A percentile compares a stretch with the other conserved stretches of the same genome.
phyloP scores from a whole-genome alignment of 768 basidiomycete species.

The Calocybe indica region DNA sequence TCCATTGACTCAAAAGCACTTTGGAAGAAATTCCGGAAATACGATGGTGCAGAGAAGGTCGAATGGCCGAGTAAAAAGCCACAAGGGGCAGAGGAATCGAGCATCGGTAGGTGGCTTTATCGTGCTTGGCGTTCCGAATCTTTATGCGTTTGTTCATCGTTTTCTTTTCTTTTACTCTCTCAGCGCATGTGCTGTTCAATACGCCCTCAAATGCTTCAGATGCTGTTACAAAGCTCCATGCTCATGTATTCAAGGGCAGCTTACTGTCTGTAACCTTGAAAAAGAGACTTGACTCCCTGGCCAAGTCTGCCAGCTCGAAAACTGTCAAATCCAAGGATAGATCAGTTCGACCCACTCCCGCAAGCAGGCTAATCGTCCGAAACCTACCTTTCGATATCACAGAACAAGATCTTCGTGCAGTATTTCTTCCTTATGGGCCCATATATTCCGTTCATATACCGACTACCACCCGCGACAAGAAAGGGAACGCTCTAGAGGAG shows the following conservation, averaged over 20 bases:
- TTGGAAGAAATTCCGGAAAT: conserved; percentile 87
- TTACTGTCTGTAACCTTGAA: conserved; percentile 85
- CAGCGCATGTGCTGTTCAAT: conserved; percentile 71
- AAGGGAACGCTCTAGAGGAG: conserved; percentile 22
- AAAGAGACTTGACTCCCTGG: conserved; percentile 70
- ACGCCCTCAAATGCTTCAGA: conserved; percentile 62
- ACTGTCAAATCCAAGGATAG: conserved; percentile 21
- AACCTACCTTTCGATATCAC: conserved; percentile 84
- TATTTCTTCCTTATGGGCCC: conserved; percentile 85
- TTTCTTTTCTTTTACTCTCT: not conserved
- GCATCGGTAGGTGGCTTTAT: conserved; percentile 35
- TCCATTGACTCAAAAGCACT: conserved; percentile 57
- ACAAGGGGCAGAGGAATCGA: conserved; percentile 37
- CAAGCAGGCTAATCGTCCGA: conserved; percentile 82
- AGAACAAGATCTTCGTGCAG: conserved; percentile 76
- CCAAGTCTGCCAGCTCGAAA: conserved; percentile 33
- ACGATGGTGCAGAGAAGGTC: conserved; percentile 67
- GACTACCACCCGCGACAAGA: conserved; percentile 24
- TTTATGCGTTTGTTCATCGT: not conserved
- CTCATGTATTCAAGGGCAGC: conserved; percentile 86
- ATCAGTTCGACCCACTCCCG: conserved; percentile 53
- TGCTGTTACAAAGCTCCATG: conserved; percentile 78
- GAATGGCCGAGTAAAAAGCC: conserved; percentile 59
- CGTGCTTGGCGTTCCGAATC: not conserved
- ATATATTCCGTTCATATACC: conserved; percentile 85